Percentiles rank a stretch among this genome's conserved stretches.
Evolutionary conservation across 192 early-diverging fungal genomes (phyloP).

Genomic region (Linnemannia exigua): DNA sequence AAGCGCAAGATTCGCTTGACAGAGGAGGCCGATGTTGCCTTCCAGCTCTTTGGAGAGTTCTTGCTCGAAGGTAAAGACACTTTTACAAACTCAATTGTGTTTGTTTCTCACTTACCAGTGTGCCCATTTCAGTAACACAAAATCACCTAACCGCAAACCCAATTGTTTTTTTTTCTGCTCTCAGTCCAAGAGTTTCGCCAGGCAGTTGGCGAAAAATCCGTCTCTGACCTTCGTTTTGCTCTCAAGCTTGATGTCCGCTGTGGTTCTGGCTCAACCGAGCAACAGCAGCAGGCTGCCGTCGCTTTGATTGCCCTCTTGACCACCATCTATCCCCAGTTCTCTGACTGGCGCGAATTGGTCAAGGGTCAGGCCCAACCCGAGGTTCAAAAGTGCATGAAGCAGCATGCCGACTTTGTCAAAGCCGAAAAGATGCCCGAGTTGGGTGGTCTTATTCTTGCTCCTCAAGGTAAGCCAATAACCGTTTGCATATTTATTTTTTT

Average conservation of each 20-base stretch:
- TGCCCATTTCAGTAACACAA: too few relatives aligned
- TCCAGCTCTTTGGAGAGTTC: conserved; percentile 96
- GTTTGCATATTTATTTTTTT: neutral
- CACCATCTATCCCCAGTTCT: conserved; percentile 80
- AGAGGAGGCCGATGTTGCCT: conserved; percentile 86
- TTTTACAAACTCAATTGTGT: neutral
- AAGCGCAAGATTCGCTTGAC: conserved; percentile 80
- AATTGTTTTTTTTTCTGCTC: neutral
- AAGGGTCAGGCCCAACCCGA: conserved; percentile 81
- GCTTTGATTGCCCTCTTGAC: conserved; percentile 85
- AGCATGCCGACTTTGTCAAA: conserved; percentile 63
- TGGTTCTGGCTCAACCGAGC: conserved; percentile 70
- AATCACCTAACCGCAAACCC: neutral
- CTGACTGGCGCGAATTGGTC: conserved; percentile 95
- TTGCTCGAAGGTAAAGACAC: conserved; percentile 81
- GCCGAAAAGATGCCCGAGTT: conserved; percentile 64
- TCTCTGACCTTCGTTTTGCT: conserved; percentile 82
- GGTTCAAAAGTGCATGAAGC: conserved; percentile 79
- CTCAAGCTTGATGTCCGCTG: conserved; percentile 86
- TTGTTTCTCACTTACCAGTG: too few relatives aligned
- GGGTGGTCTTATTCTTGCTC: conserved; percentile 66
- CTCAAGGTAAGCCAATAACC: conserved; percentile 62
- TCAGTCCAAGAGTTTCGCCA: conserved; percentile 89
- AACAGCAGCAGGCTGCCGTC: conserved; percentile 83
- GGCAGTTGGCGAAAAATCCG: conserved; percentile 82